A percentile compares a stretch with the other conserved stretches of the same genome.
Conservation (phyloP, 2,329 filamentous ascomycete species). For the Monilinia fructigena region DNA sequence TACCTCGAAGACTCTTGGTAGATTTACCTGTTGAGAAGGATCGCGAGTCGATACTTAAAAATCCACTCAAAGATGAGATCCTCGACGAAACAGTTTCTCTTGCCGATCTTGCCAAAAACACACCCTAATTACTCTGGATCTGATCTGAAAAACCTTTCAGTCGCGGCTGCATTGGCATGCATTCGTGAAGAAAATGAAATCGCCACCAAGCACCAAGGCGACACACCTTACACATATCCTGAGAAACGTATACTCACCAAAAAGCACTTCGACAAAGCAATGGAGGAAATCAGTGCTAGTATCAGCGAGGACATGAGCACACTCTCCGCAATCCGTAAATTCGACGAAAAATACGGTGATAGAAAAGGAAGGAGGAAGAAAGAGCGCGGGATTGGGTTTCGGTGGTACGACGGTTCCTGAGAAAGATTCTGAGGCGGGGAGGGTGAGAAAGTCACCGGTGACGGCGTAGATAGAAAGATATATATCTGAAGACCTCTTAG, state of each 20-base stretch:
- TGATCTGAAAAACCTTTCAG: constrained; percentile 79
- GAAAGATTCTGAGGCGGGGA: constrained; percentile 38
- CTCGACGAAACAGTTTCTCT: constrained; percentile 62
- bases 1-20: constrained; percentile 70
- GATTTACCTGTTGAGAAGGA: constrained; percentile 69
- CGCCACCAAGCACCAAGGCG: constrained; percentile 42
- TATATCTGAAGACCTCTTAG: background rate
- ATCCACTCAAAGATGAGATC: constrained; percentile 68
- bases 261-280: constrained; percentile 79
- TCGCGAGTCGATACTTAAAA: constrained; percentile 63
- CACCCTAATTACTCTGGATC: constrained; percentile 79
- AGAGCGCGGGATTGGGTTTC: constrained; percentile 57
- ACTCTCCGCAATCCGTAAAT: constrained; percentile 83
- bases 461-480: constrained; percentile 7
- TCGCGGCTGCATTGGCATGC: constrained; percentile 75
- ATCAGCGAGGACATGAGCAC: constrained; percentile 92
- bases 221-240: constrained; percentile 55
- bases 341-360: constrained; percentile 93
- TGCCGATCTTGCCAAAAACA: constrained; percentile 61
- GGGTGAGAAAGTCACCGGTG: constrained; percentile 37
- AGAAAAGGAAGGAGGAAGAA: constrained; percentile 66
- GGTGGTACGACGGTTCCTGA: constrained; percentile 41
- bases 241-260: constrained; percentile 63
- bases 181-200: constrained; percentile 68
- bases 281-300: constrained; percentile 86